These are phyloP conservation scores for Aspergillus avenaceus DNA, from an alignment of 495 filamentous ascomycete genomes.

Conservation along the genomic window DNA sequence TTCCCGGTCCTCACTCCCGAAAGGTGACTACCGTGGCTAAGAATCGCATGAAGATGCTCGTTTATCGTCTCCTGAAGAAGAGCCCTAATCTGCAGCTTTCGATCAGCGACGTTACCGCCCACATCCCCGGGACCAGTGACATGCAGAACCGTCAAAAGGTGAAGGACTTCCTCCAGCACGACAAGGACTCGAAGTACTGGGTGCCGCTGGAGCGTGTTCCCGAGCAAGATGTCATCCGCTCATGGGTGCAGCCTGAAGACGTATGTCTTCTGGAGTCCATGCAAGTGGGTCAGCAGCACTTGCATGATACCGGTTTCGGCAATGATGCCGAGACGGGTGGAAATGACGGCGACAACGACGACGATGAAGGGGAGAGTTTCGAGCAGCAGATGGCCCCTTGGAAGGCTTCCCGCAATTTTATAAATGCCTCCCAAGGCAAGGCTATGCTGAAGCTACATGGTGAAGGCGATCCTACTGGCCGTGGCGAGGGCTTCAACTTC, in stretches of 20 bases:
- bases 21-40: slow-evolving; percentile 93
- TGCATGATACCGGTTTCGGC: slow-evolving; percentile 75
- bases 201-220: slow-evolving; percentile 71
- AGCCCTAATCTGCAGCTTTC: slow-evolving; percentile 63
- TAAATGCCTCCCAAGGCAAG: slow-evolving; percentile 88
- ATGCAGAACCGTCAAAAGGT: slow-evolving; percentile 94
- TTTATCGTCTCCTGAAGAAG: slow-evolving; percentile 77
- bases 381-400: slow-evolving; percentile 92
- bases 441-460: slow-evolving; percentile 95
- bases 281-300: slow-evolving; percentile 85
- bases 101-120: slow-evolving; percentile 75
- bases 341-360: slow-evolving; percentile 61
- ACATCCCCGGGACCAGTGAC: slow-evolving; percentile 85
- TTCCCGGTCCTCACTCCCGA: slow-evolving; percentile 88
- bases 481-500: slow-evolving; percentile 91
- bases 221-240: slow-evolving; percentile 70
- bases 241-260: slow-evolving; percentile 91
- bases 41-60: slow-evolving; percentile 92
- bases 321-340: slow-evolving; percentile 70
- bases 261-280: slow-evolving; percentile 92
- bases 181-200: slow-evolving; percentile 82
- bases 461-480: slow-evolving; percentile 90
- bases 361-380: slow-evolving; percentile 64
- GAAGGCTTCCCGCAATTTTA: slow-evolving; percentile 91
- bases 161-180: slow-evolving; percentile 89